These are phyloP conservation scores for Boehmeria nivea DNA, from an alignment of 306 rosid genomes.

Conservation along the genomic window DNA sequence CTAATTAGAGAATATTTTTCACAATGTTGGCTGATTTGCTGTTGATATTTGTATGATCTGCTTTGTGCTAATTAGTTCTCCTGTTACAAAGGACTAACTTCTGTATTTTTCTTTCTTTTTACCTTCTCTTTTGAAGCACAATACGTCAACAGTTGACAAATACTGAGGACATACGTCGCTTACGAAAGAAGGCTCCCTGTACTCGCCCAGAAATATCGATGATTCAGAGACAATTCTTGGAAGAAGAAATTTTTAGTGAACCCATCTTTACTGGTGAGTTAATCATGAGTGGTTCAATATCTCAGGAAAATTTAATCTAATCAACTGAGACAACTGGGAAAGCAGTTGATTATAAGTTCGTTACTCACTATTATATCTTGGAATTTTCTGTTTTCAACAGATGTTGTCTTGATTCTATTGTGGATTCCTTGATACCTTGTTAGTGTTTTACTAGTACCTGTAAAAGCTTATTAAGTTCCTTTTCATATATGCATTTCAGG, in stretches of 20 bases:
- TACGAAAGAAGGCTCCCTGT: constrained; percentile 93
- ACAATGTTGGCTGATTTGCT: too few relatives aligned
- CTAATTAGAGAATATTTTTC: too few relatives aligned
- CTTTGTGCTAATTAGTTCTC: neutral
- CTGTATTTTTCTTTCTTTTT: constrained; percentile 12
- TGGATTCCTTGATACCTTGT: neutral
- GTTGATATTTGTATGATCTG: neutral
- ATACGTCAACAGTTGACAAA: constrained; percentile 85
- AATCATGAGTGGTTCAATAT: too few relatives aligned
- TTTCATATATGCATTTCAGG: constrained; percentile 53
- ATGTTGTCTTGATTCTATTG: neutral
- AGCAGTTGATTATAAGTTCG: too few relatives aligned
- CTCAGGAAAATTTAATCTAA: too few relatives aligned
- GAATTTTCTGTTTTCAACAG: neutral
- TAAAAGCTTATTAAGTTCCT: constrained; percentile 16
- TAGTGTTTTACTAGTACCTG: neutral
- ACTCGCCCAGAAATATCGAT: constrained; percentile 67
- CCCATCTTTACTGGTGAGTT: constrained; percentile 65
- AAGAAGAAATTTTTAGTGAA: constrained; percentile 66
- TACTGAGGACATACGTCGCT: constrained; percentile 92
- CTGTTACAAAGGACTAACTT: neutral
- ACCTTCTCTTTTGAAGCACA: constrained; percentile 46
- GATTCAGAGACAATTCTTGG: constrained; percentile 82
- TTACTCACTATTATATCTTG: too few relatives aligned
- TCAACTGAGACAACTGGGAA: too few relatives aligned